phyloP scores from a whole-genome alignment of 306 rosid genomes.

The Echinosophora koreensis region DNA sequence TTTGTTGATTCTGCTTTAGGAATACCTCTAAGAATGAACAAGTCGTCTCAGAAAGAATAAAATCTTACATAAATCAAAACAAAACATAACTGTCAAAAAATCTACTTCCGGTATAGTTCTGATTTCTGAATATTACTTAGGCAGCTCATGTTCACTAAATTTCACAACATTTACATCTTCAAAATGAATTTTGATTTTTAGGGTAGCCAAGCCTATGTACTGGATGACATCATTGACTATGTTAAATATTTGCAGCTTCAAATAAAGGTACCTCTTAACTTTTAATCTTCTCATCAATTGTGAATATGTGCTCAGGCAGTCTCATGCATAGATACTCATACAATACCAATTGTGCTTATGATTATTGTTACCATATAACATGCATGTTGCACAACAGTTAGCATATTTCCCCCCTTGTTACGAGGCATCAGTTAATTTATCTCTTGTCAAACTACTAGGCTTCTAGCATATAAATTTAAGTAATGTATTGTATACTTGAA shows the following conservation, averaged over 20 bases:
- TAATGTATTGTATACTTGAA: background rate
- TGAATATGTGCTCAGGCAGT: conserved; percentile 1
- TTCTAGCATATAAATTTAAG: background rate
- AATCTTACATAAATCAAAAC: conserved; percentile 9
- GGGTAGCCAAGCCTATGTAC: conserved; percentile 72
- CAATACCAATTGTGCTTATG: background rate
- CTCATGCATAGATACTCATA: background rate
- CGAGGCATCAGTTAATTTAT: background rate
- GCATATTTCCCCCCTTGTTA: background rate
- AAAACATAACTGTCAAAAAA: background rate
- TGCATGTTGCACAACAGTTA: background rate
- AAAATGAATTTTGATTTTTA: conserved; percentile 46
- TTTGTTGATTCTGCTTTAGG: conserved; percentile 19
- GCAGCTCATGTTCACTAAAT: conserved; percentile 15
- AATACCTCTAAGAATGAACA: conserved; percentile 3
- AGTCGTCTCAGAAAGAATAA: conserved; percentile 15
- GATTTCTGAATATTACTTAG: conserved; percentile 15
- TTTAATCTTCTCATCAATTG: conserved; percentile 31
- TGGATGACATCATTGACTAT: conserved; percentile 87
- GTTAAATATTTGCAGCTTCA: conserved; percentile 83
- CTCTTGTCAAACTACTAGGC: background rate
- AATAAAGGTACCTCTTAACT: conserved; percentile 64
- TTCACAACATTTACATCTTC: conserved; percentile 13
- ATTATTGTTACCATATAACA: background rate
- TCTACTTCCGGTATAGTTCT: background rate